Conservation (phyloP, 1,139 yeast species). For the Nematodospora anomalae region DNA sequence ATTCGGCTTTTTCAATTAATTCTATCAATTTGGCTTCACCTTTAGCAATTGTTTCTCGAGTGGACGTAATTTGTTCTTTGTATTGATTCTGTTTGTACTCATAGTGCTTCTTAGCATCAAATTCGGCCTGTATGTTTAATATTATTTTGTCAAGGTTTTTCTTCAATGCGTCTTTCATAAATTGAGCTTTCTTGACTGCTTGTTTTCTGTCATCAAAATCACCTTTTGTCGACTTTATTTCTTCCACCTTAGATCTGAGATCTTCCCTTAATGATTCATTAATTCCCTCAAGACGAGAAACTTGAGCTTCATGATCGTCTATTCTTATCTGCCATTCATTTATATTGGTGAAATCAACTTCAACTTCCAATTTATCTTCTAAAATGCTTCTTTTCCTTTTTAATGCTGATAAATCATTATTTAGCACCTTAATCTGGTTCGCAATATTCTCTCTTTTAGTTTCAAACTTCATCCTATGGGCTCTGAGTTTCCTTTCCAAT, state of each 20-base stretch:
- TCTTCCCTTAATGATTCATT: conserved; percentile 30
- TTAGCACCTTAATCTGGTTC: conserved; percentile 5
- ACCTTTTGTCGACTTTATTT: conserved; percentile 9
- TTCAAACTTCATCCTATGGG: conserved; percentile 17
- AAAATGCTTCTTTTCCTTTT: conserved; percentile 21
- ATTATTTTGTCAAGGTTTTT: conserved; percentile 15
- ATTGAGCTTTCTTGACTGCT: neutral
- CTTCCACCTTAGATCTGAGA: conserved; percentile 8
- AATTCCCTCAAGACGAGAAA: conserved; percentile 27
- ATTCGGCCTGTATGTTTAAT: conserved; percentile 13
- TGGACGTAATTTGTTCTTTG: conserved; percentile 14
- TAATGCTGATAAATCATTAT: conserved; percentile 19
- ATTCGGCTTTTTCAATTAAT: conserved; percentile 29
- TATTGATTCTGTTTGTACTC: conserved; percentile 13
- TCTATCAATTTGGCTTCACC: conserved; percentile 23
- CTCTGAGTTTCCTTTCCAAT: conserved; percentile 20
- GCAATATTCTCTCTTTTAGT: conserved; percentile 8
- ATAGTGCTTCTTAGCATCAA: conserved; percentile 15
- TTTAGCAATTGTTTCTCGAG: conserved; percentile 17
- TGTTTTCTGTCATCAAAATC: conserved; percentile 13
- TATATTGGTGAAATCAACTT: conserved; percentile 34
- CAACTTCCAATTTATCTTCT: conserved; percentile 34
- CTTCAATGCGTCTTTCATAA: conserved; percentile 3
- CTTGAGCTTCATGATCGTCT: conserved; percentile 28
- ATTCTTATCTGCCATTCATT: conserved; percentile 33